phyloP scores from a whole-genome alignment of 2,329 filamentous ascomycete species.

The Penicillium capsulatum region DNA sequence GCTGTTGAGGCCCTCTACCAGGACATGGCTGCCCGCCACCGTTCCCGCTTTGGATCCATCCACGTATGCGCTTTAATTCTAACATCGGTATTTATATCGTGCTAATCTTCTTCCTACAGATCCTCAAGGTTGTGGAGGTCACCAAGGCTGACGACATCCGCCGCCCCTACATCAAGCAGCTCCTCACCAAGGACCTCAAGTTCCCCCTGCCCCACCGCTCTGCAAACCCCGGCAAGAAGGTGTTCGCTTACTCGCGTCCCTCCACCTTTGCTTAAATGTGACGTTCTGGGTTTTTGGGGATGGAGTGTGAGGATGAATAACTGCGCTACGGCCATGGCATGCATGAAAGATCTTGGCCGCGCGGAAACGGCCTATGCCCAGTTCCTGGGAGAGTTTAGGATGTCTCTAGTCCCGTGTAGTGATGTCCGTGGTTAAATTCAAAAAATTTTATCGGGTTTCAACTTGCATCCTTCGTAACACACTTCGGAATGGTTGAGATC shows the following conservation, averaged over 20 bases:
- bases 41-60: conserved; percentile 94
- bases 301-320: conserved; percentile 42
- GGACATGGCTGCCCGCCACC: conserved; percentile 99
- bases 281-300: conserved; percentile 32
- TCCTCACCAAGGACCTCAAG: conserved; percentile 87
- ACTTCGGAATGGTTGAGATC: background rate
- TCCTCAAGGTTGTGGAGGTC: conserved; percentile 96
- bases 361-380: conserved; percentile 35
- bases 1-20: conserved; percentile 97
- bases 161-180: conserved; percentile 99
- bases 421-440: conserved; percentile 37
- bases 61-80: conserved; percentile 68
- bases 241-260: conserved; percentile 89
- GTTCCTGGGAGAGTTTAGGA: conserved; percentile 27
- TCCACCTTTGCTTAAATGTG: conserved; percentile 90
- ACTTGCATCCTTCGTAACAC: conserved; percentile 5
- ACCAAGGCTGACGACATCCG: conserved; percentile 92
- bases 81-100: background rate
- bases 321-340: conserved; percentile 43
- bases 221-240: conserved; percentile 80
- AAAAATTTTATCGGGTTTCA: conserved; percentile 37
- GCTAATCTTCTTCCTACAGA: conserved; percentile 52
- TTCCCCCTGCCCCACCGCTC: conserved; percentile 98
- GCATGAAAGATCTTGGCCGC: conserved; percentile 38
- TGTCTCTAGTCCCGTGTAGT: conserved; percentile 42